A percentile compares a stretch with the other conserved stretches of the same genome.
Conservation (phyloP, 805 yeast species). For the Torulaspora indica region DNA sequence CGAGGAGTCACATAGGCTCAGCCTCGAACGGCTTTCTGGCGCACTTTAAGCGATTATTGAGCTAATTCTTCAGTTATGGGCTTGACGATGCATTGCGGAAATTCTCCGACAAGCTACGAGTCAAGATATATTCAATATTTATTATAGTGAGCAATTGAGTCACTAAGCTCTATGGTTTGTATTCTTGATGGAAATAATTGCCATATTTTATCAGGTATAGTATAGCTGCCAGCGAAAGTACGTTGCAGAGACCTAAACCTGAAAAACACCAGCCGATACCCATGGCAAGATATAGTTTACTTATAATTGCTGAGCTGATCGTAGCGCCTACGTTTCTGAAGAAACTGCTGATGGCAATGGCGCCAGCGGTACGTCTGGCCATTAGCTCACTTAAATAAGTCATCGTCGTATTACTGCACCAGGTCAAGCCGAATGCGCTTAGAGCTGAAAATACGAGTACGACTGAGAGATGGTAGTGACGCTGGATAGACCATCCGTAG, state of each 20-base stretch:
- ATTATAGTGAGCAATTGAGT: neutral
- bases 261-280: slow-evolving; percentile 55
- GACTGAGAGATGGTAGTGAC: slow-evolving; percentile 37
- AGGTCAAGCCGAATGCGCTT: slow-evolving; percentile 51
- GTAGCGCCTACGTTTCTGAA: slow-evolving; percentile 54
- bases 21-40: no score
- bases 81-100: neutral
- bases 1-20: no score
- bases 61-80: neutral
- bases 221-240: slow-evolving; percentile 25
- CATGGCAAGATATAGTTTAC: slow-evolving; percentile 35
- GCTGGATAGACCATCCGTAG: slow-evolving; percentile 50
- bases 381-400: slow-evolving; percentile 51
- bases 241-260: slow-evolving; percentile 42
- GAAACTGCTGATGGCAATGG: slow-evolving; percentile 50
- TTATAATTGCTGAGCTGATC: slow-evolving; percentile 45
- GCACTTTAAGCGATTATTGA: no score
- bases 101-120: neutral
- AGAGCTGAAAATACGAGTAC: slow-evolving; percentile 44
- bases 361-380: slow-evolving; percentile 47
- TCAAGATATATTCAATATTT: neutral
- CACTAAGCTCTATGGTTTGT: neutral
- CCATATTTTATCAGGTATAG: slow-evolving; percentile 21
- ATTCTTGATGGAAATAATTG: slow-evolving; percentile 18
- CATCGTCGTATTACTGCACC: slow-evolving; percentile 50